Evolutionary conservation across 129 eudicot genomes (phyloP), one percentile per base, ranked within the genome.

Genomic region (Arctium minus): DNA sequence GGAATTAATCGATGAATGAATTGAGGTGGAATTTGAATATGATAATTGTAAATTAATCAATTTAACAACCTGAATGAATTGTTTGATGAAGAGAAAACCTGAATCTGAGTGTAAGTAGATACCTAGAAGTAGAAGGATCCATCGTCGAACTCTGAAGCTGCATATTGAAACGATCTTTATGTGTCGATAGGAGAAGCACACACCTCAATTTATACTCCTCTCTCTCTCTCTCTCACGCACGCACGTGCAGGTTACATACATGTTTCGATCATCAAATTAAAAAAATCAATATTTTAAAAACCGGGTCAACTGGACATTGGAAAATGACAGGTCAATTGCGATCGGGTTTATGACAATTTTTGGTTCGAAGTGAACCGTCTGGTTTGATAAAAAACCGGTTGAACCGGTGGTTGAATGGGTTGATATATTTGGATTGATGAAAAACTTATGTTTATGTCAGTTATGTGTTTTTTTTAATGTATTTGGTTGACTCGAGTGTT

Each of bases 61-160:
- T 29, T 29, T 62, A 36, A 39, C 27, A 80, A 44, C 18, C 29
- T 33, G 77, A 48, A 78, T 82, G 13, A 1, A 56, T 56, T 56
- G 29, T 17, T 60, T 60, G 68, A 60, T 60, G 17, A 13, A 72
- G 64, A 81, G 27, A 69, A 17, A 46, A 22, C 12, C 8, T 69
- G 83, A 46, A 80, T 70, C 18, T n/a, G 38, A 80, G 72, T 56
- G 84, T 73, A 38, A 72, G 84, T 72, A 17, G 74, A 82, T 82
- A 82, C 85, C 85, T 82, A 65, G 81, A 62, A 78, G 73, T 33
- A 78, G 72, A 37, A 81, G 80, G 77, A 75, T 69, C 37, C 75
- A 79, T 65, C 4, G 72, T 33, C 30, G 5, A 11, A 33, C 73
- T 50, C 40, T 74, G 44, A 38, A 46, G 76, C 37, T 80, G 18